A percentile compares a stretch with the other conserved stretches of the same genome.
Conservation (phyloP, 169 alveolate species). For the Cryptosporidium sp. region DNA sequence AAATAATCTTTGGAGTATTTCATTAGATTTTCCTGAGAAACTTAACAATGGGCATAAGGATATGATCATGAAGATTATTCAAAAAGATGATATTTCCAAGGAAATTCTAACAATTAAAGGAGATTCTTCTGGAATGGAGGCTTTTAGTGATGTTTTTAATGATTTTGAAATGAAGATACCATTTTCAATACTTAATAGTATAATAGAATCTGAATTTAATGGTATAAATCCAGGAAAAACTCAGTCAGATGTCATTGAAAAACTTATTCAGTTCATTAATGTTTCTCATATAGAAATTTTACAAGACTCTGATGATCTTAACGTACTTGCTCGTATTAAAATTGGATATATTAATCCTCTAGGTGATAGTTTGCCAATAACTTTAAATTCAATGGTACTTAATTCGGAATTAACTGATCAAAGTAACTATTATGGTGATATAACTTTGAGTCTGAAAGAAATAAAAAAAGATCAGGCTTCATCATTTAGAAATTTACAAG, state of each 20-base stretch:
- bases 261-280: conserved; percentile 10
- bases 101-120: conserved; percentile 14
- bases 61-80: conserved; percentile 7
- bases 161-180: conserved; percentile 30
- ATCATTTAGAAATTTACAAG: background rate
- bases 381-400: background rate
- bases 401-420: conserved; percentile 29
- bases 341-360: conserved; percentile 60
- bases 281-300: conserved; percentile 13
- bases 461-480: background rate
- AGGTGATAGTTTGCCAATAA: conserved; percentile 40
- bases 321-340: conserved; percentile 1
- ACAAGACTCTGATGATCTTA: conserved; percentile 19
- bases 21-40: conserved; percentile 39
- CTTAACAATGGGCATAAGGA: conserved; percentile 4
- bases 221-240: background rate
- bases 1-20: conserved; percentile 23
- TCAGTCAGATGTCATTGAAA: background rate
- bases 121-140: conserved; percentile 37
- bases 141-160: conserved; percentile 26
- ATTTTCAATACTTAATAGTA: background rate
- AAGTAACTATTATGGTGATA: conserved; percentile 36
- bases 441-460: background rate
- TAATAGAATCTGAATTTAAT: conserved; percentile 20
- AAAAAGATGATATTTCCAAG: background rate